Percentiles rank a stretch among this genome's conserved stretches.
phyloP scores from a whole-genome alignment of 176 grass and related monocot species.

The Carex myosuroides region DNA sequence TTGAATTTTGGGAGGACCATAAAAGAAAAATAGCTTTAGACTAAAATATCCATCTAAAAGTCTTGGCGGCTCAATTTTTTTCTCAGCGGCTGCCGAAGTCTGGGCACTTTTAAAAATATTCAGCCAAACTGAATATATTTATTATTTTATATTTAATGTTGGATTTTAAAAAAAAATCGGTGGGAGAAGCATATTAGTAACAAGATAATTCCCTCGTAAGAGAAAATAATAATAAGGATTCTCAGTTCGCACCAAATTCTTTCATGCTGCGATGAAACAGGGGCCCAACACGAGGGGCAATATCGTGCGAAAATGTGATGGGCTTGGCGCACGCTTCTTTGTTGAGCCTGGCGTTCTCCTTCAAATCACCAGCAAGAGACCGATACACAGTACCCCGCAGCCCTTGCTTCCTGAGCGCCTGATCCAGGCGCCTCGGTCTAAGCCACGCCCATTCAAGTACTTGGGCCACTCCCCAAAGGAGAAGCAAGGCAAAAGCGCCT shows the following conservation, averaged over 20 bases:
- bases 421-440: constrained; percentile 33
- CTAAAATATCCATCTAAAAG: no score
- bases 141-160: no score
- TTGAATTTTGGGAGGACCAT: not conserved
- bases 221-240: not conserved
- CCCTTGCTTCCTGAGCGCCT: constrained; percentile 46
- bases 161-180: not conserved
- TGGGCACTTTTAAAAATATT: no score
- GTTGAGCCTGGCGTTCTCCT: constrained; percentile 31
- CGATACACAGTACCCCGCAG: constrained; percentile 48
- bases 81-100: no score
- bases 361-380: constrained; percentile 35
- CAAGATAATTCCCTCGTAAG: not conserved
- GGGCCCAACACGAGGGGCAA: constrained; percentile 33
- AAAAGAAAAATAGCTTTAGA: not conserved
- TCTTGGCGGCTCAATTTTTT: no score
- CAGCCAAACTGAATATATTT: no score
- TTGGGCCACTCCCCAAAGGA: constrained; percentile 36
- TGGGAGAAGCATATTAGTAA: no score
- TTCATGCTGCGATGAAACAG: constrained; percentile 46
- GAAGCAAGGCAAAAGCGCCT: not conserved
- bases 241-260: constrained; percentile 35
- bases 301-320: constrained; percentile 46
- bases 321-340: constrained; percentile 38
- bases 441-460: constrained; percentile 53